Evolutionary conservation across 1,284 basidiomycete species (phyloP).

Genomic region (Heliocybe sulcata): DNA sequence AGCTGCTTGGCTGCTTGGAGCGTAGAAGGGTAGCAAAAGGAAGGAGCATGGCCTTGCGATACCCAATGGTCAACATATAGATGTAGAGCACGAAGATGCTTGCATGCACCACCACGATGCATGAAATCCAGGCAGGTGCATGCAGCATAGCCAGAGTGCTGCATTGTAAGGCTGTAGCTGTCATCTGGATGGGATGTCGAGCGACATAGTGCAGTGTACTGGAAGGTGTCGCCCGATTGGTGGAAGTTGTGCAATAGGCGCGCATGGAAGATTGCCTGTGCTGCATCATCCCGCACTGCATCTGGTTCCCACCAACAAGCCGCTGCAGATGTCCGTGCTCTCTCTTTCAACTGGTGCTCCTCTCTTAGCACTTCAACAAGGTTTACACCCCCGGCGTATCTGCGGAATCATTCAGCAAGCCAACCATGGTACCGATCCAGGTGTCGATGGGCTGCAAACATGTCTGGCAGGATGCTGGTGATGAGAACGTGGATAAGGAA

Average conservation of each 20-base stretch:
- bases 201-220: neutral
- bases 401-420: constrained; percentile 1
- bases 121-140: constrained; percentile 21
- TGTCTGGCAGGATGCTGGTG: constrained; percentile 16
- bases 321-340: too few relatives aligned
- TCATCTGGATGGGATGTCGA: neutral
- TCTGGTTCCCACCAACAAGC: constrained; percentile 2
- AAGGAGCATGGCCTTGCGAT: neutral
- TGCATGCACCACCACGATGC: constrained; percentile 20
- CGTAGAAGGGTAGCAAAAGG: neutral
- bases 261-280: too few relatives aligned
- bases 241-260: too few relatives aligned
- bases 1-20: neutral
- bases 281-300: too few relatives aligned
- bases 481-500: constrained; percentile 19
- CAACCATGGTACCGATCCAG: constrained; percentile 1
- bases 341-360: neutral
- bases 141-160: constrained; percentile 4
- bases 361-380: neutral
- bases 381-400: neutral
- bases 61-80: constrained; percentile 1
- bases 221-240: neutral
- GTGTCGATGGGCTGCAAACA: constrained; percentile 12
- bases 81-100: constrained; percentile 19
- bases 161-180: constrained; percentile 3